These are phyloP conservation scores for Malus fusca DNA, from an alignment of 306 rosid genomes.

Conservation along the genomic window DNA sequence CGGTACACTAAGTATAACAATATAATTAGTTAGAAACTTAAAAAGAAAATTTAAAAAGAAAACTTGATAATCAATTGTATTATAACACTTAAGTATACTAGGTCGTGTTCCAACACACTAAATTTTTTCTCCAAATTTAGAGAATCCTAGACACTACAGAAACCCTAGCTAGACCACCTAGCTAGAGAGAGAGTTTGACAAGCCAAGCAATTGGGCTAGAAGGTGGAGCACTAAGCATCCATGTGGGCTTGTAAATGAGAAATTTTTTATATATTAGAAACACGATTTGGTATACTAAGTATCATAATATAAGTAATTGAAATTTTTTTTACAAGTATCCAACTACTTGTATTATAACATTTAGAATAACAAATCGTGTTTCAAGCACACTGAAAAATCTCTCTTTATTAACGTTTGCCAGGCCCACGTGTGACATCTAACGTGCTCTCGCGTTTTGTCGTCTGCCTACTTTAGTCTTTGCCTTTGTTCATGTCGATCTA, in stretches of 20 bases:
- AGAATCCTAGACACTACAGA: not conserved
- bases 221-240: slow-evolving; percentile 52
- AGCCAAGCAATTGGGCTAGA: slow-evolving; percentile 29
- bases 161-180: not conserved
- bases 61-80: too few species aligned
- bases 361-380: too few species aligned
- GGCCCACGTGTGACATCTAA: slow-evolving; percentile 46
- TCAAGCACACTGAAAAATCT: accelerated
- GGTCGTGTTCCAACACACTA: too few species aligned
- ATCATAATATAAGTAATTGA: too few species aligned
- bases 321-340: accelerated
- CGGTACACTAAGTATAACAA: too few species aligned
- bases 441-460: slow-evolving; percentile 38
- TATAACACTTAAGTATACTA: too few species aligned
- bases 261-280: too few species aligned
- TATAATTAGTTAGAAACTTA: too few species aligned
- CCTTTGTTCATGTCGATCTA: not conserved
- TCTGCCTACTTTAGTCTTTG: slow-evolving; percentile 1
- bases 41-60: too few species aligned
- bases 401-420: slow-evolving; percentile 7
- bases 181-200: slow-evolving; percentile 23
- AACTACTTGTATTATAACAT: too few species aligned
- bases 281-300: too few species aligned
- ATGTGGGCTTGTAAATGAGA: slow-evolving; percentile 25
- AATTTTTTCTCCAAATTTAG: not conserved